phyloP scores from a whole-genome alignment of 495 filamentous ascomycete species.

The Podospora fimiseda region DNA sequence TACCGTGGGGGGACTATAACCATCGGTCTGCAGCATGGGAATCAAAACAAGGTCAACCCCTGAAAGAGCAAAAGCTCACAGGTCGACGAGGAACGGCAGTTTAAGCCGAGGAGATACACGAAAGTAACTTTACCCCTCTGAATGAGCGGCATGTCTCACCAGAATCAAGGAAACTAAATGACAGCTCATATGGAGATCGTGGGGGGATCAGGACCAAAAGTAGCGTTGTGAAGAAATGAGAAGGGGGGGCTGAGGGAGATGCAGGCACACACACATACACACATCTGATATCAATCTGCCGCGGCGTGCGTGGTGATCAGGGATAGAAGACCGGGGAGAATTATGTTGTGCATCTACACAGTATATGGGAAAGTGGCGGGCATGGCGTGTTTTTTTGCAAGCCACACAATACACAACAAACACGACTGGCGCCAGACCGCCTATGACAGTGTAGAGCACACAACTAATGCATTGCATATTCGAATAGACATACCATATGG shows the following conservation, averaged over 20 bases:
- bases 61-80: not conserved
- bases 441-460: not conserved
- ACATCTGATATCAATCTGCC: not conserved
- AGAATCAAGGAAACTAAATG: not conserved
- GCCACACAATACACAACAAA: not conserved
- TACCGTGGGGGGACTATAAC: not conserved
- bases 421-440: not conserved
- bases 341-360: constrained; percentile 4
- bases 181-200: too few relatives aligned
- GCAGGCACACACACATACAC: not conserved
- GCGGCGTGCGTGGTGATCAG: not conserved
- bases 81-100: not conserved
- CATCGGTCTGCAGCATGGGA: not conserved
- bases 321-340: not conserved
- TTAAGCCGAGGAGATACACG: not conserved
- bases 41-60: not conserved
- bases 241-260: not conserved
- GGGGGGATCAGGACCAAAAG: too few relatives aligned
- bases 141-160: not conserved
- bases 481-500: not conserved
- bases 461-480: not conserved
- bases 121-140: not conserved
- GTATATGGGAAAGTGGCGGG: not conserved
- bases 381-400: not conserved
- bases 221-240: too few relatives aligned